A percentile compares a stretch with the other conserved stretches of the same genome.
Conservation (phyloP, 2,329 filamentous ascomycete species). For the Cordyceps cicadae region DNA sequence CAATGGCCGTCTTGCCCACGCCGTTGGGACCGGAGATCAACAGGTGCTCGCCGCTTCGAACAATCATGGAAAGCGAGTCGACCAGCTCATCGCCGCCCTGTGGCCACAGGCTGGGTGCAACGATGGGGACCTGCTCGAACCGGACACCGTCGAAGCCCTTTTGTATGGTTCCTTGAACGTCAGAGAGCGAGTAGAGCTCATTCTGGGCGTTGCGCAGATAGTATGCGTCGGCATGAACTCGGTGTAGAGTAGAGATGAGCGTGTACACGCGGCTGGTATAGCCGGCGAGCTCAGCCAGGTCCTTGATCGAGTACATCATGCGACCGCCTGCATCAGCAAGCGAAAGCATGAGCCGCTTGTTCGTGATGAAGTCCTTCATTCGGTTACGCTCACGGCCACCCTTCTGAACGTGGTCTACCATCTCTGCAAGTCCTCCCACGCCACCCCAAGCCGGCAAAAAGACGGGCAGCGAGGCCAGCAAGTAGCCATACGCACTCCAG, state of each 20-base stretch:
- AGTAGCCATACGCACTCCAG: slow-evolving; percentile 96
- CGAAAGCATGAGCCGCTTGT: slow-evolving; percentile 96
- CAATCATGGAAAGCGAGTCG: slow-evolving; percentile 79
- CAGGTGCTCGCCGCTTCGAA: slow-evolving; percentile 84
- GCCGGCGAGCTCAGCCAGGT: slow-evolving; percentile 87
- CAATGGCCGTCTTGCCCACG: slow-evolving; percentile 83
- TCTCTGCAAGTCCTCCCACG: slow-evolving; percentile 63
- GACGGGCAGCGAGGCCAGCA: slow-evolving; percentile 84
- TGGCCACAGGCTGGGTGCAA: slow-evolving; percentile 81
- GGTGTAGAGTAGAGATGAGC: slow-evolving; percentile 86
- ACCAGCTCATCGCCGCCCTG: slow-evolving; percentile 86
- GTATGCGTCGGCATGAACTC: slow-evolving; percentile 87
- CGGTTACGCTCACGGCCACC: slow-evolving; percentile 66
- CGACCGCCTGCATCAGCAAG: slow-evolving; percentile 90
- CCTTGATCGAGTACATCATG: slow-evolving; percentile 99
- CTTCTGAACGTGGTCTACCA: slow-evolving; percentile 41
- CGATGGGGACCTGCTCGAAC: slow-evolving; percentile 85
- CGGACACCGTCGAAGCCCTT: slow-evolving; percentile 92
- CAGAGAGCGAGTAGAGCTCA: slow-evolving; percentile 81
- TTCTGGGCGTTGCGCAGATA: slow-evolving; percentile 56
- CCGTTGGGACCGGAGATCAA: slow-evolving; percentile 94
- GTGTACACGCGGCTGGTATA: slow-evolving; percentile 96
- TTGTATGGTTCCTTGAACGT: slow-evolving; percentile 88
- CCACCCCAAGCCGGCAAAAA: slow-evolving; percentile 94
- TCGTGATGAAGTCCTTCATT: slow-evolving; percentile 99